phyloP scores from a whole-genome alignment of 1,139 yeast genomes.

The Candida buenavistaensis region DNA sequence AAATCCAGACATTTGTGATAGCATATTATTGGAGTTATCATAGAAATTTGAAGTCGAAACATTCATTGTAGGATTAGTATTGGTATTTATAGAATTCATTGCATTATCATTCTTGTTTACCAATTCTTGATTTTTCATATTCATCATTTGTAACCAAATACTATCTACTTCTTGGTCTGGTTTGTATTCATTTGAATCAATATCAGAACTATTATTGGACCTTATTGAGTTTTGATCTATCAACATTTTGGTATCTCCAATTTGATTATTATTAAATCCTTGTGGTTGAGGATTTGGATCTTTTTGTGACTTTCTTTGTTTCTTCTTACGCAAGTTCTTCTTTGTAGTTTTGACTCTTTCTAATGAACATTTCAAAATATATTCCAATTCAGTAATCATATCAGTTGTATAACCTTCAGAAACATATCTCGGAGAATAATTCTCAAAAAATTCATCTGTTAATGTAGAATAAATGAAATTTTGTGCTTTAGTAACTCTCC shows the following conservation, averaged over 20 bases:
- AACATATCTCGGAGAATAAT: slow-evolving; percentile 13
- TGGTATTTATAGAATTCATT: neutral
- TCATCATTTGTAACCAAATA: slow-evolving; percentile 33
- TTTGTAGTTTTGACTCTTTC: slow-evolving; percentile 14
- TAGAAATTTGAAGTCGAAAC: neutral
- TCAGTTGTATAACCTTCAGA: slow-evolving; percentile 14
- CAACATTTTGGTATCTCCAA: slow-evolving; percentile 2
- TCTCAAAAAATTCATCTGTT: slow-evolving; percentile 22
- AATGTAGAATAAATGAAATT: slow-evolving; percentile 24
- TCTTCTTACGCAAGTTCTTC: no score
- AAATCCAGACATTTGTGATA: neutral
- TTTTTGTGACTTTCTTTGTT: no score
- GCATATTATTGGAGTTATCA: neutral
- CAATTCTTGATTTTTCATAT: slow-evolving; percentile 19
- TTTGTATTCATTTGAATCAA: slow-evolving; percentile 14
- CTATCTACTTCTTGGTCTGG: slow-evolving; percentile 26
- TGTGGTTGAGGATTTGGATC: neutral
- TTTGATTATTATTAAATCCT: neutral
- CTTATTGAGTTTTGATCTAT: slow-evolving; percentile 6
- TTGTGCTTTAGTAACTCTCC: slow-evolving; percentile 36
- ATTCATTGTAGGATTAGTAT: neutral
- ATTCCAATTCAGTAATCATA: slow-evolving; percentile 24
- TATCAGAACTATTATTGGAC: slow-evolving; percentile 11
- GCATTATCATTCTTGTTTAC: slow-evolving; percentile 3
- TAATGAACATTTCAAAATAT: slow-evolving; percentile 18